A percentile compares a stretch with the other conserved stretches of the same genome.
Conservation (phyloP, 2,329 filamentous ascomycete genomes). For the Epichloe bromicola region DNA sequence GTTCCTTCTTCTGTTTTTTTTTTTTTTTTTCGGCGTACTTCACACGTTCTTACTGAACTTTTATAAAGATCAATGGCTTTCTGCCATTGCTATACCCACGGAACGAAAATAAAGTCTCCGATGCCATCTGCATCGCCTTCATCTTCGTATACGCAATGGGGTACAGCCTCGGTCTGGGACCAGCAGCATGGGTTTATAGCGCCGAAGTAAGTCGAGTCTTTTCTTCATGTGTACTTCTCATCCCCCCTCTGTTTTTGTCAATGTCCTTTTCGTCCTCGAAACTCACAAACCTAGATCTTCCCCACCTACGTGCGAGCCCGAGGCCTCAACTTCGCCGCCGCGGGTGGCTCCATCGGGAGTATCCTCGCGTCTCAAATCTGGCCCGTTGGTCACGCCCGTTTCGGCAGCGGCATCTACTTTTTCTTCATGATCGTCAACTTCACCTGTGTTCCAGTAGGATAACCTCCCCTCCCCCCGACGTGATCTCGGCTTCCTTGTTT, state of each 20-base stretch:
- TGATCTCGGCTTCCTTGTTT: no score
- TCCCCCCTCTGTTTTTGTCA: neutral
- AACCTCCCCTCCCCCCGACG: no score
- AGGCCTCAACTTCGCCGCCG: slow-evolving; percentile 42
- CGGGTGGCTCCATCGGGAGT: slow-evolving; percentile 40
- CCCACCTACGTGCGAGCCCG: slow-evolving; percentile 42
- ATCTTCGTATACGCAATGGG: slow-evolving; percentile 46
- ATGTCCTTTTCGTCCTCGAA: neutral
- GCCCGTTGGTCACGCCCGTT: slow-evolving; percentile 37
- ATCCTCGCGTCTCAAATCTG: slow-evolving; percentile 41
- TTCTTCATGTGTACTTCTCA: neutral
- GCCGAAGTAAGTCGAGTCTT: slow-evolving; percentile 29
- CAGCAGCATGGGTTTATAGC: slow-evolving; percentile 46
- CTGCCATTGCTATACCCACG: slow-evolving; percentile 37
- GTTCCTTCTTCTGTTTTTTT: neutral
- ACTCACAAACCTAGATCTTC: slow-evolving; percentile 29
- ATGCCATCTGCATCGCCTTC: slow-evolving; percentile 39
- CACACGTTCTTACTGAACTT: neutral
- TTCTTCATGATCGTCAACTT: slow-evolving; percentile 33
- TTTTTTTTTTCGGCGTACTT: neutral
- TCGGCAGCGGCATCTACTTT: slow-evolving; percentile 42
- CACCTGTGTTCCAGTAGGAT: slow-evolving; percentile 6
- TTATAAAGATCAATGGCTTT: slow-evolving; percentile 36
- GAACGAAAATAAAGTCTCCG: slow-evolving; percentile 33
- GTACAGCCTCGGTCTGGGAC: slow-evolving; percentile 44